phyloP scores from a whole-genome alignment of 2,329 filamentous ascomycete species.

The Plenodomus biglobosus region DNA sequence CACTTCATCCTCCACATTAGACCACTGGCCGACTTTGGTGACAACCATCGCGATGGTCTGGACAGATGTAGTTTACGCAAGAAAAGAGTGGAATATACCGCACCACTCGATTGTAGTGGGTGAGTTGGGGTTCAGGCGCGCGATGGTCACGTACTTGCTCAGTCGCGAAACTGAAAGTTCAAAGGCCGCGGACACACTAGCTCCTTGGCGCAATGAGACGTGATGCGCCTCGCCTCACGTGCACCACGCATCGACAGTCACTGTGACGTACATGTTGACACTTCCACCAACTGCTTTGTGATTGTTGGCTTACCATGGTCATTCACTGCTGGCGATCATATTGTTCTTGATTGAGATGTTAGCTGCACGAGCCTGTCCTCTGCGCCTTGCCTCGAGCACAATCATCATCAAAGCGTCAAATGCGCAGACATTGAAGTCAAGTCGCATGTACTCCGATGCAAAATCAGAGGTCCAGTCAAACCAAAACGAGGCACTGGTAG shows the following conservation, averaged over 20 bases:
- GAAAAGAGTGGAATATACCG: constrained; percentile 4
- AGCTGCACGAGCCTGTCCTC: background rate
- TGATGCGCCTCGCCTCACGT: background rate
- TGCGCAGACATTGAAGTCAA: background rate
- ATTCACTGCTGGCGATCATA: background rate
- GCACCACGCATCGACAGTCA: constrained; percentile 18
- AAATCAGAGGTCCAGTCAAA: background rate
- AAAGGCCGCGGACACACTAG: constrained; percentile 19
- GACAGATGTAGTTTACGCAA: constrained; percentile 1
- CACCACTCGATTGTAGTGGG: constrained; percentile 11
- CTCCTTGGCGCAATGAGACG: constrained; percentile 17
- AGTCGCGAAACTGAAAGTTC: constrained; percentile 25
- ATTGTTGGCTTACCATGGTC: background rate
- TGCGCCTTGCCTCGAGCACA: background rate
- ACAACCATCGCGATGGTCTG: constrained; percentile 56
- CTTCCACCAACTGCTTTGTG: background rate
- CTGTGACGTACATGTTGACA: constrained; percentile 24
- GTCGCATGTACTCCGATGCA: constrained; percentile 6
- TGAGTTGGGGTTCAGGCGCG: constrained; percentile 14
- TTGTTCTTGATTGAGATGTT: background rate
- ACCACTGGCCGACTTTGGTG: constrained; percentile 69
- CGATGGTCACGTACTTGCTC: constrained; percentile 6
- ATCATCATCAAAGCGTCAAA: background rate
- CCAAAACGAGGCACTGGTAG: background rate
- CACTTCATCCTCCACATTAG: constrained; percentile 85